Evolutionary conservation across 2,329 filamentous ascomycete species (phyloP), one percentile per base, ranked within the genome.

Genomic region (Sclerotinia subarctica): DNA sequence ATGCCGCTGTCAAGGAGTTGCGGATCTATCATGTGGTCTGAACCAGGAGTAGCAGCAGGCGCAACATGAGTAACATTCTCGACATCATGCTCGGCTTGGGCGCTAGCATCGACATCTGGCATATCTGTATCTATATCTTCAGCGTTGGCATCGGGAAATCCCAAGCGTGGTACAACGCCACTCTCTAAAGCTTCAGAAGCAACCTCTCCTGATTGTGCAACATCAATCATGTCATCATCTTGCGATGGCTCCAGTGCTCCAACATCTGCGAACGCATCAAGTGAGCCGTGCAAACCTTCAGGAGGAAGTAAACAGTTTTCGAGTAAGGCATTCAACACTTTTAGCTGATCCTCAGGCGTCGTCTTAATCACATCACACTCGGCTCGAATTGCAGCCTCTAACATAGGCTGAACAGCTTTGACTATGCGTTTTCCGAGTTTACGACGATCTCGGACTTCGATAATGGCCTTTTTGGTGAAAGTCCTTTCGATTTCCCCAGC

Each of bases 351-450:
- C 64, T 93, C 90, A 57, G 88, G 86, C 0, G 90, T 83, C 74
- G 88, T 90, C 64, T 88, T 85, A 63, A 85, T 88, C 53, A 96
- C 84, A 69, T 95, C 91, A n/a, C 91, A 89, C 78, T 98, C 94
- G 66, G 92, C 91, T 65, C 85, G 86, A 58, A 93, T 80, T 0
- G 93, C 93, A 66, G 86, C 84, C 77, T 97, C 91, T 3, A 97
- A 82, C 56, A 88, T 84, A 19, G 91, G 88, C 77, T 96, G 92
- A 44, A 96, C 85, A 0, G 89, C 87, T 77, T 93, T 96, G 72
- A 96, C 85, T 70, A 97, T 96, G 35, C 93, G 88, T 79, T 96
- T 97, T 32, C 91, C 93, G n/a, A 96, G 82, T 73, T 90, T 91
- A 74, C 92, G 91, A 70, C 91, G 88, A 73, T 96, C 91, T 68